A percentile compares a stretch with the other conserved stretches of the same genome.
Conservation (phyloP, 495 filamentous ascomycete genomes). For the Collariella sp. region DNA sequence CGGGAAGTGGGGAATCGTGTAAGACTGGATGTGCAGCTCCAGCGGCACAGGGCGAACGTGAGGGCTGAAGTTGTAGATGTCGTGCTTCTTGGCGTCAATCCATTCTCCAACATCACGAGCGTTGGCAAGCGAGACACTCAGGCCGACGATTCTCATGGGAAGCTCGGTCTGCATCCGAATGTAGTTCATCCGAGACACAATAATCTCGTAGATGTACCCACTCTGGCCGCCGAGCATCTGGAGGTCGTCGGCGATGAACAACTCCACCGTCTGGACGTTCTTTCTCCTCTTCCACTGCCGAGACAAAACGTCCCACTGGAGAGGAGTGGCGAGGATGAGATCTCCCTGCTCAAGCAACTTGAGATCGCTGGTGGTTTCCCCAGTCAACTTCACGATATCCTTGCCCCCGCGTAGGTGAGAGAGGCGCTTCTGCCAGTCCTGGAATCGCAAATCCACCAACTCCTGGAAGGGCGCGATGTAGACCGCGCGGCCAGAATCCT, state of each 20-base stretch:
- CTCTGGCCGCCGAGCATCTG: conserved; percentile 88
- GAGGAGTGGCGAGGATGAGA: conserved; percentile 83
- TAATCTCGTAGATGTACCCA: conserved; percentile 88
- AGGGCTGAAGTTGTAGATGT: conserved; percentile 96
- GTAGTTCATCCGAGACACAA: conserved; percentile 96
- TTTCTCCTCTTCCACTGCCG: conserved; percentile 93
- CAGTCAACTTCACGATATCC: conserved; percentile 86
- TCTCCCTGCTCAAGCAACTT: conserved; percentile 83
- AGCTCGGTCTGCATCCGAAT: conserved; percentile 83
- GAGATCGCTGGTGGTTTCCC: conserved; percentile 85
- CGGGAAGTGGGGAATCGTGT: conserved; percentile 91
- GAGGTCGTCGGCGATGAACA: conserved; percentile 94
- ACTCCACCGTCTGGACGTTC: conserved; percentile 81
- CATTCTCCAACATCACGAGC: conserved; percentile 92
- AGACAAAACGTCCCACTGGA: conserved; percentile 93
- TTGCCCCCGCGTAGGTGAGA: conserved; percentile 70
- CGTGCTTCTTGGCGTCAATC: conserved; percentile 98
- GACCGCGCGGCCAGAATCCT: conserved; percentile 68
- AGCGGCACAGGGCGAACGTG: conserved; percentile 78
- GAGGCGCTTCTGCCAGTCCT: conserved; percentile 78
- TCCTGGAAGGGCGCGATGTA: conserved; percentile 97
- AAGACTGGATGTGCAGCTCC: conserved; percentile 93
- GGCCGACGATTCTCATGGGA: conserved; percentile 75
- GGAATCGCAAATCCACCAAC: conserved; percentile 67
- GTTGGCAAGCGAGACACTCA: conserved; percentile 90